phyloP scores from a whole-genome alignment of 176 grass and related monocot genomes.

The Aegilops tauschii region DNA sequence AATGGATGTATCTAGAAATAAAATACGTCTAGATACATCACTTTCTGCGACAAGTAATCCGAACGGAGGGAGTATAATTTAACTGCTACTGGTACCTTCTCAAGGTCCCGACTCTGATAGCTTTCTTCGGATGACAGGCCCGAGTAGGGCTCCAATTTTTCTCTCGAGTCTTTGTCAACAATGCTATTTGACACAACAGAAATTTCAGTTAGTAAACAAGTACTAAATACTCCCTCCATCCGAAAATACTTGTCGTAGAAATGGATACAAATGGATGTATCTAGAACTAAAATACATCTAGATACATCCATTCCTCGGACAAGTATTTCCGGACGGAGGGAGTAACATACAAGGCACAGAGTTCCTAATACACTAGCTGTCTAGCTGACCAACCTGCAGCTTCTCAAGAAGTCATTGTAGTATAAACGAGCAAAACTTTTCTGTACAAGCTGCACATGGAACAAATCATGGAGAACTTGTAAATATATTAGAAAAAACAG shows the following conservation, averaged over 20 bases:
- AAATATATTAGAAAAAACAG: background rate
- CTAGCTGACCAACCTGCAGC: constrained; percentile 56
- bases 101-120: constrained; percentile 81
- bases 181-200: constrained; percentile 34
- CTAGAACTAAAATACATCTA: too few relatives aligned
- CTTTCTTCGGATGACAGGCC: constrained; percentile 74
- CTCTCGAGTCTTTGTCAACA: constrained; percentile 50
- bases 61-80: background rate
- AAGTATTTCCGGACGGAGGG: too few relatives aligned
- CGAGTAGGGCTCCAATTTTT: constrained; percentile 66
- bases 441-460: constrained; percentile 64
- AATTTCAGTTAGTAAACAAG: background rate
- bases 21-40: too few relatives aligned
- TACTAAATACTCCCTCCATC: background rate
- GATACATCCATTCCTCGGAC: too few relatives aligned
- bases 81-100: constrained; percentile 52
- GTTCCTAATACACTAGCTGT: constrained; percentile 3
- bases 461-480: background rate
- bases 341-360: background rate
- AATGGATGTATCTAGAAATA: too few relatives aligned
- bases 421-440: constrained; percentile 81
- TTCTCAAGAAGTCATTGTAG: constrained; percentile 74
- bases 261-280: too few relatives aligned
- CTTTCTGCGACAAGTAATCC: too few relatives aligned
- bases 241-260: too few relatives aligned